phyloP scores from a whole-genome alignment of 768 basidiomycete genomes.

The Suillus plorans region DNA sequence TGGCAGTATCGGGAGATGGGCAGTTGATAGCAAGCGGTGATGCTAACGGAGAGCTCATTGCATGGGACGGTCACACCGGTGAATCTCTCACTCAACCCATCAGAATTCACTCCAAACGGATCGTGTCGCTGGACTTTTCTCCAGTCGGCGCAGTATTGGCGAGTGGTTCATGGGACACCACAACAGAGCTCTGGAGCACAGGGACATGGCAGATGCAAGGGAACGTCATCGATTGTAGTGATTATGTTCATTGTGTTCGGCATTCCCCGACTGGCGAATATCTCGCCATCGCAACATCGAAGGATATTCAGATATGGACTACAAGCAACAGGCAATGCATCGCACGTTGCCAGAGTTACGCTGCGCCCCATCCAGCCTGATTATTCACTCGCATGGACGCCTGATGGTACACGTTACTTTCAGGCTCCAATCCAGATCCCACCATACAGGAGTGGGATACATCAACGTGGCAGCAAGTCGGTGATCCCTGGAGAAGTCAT shows the following conservation, averaged over 20 bases:
- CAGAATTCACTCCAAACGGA: neutral
- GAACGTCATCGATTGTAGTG: neutral
- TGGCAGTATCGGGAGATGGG: neutral
- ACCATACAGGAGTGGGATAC: neutral
- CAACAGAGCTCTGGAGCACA: neutral
- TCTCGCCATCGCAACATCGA: neutral
- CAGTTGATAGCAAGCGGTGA: neutral
- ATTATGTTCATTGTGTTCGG: neutral
- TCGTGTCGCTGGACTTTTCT: neutral
- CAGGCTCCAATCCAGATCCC: neutral
- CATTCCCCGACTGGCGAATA: neutral
- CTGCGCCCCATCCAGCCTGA: too few relatives aligned
- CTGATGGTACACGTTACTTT: neutral
- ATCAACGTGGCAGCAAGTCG: too few relatives aligned
- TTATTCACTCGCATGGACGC: neutral
- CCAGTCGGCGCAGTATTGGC: neutral
- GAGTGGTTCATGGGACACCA: too few relatives aligned
- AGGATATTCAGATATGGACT: neutral
- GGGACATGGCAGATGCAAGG: neutral
- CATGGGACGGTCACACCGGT: neutral
- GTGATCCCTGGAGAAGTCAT: too few relatives aligned
- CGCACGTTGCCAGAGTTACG: neutral
- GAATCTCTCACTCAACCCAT: neutral
- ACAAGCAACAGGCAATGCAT: neutral
- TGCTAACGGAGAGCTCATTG: neutral